These are phyloP conservation scores for Dactylis glomerata DNA, from an alignment of 176 grass and related monocot species.

Conservation along the genomic window DNA sequence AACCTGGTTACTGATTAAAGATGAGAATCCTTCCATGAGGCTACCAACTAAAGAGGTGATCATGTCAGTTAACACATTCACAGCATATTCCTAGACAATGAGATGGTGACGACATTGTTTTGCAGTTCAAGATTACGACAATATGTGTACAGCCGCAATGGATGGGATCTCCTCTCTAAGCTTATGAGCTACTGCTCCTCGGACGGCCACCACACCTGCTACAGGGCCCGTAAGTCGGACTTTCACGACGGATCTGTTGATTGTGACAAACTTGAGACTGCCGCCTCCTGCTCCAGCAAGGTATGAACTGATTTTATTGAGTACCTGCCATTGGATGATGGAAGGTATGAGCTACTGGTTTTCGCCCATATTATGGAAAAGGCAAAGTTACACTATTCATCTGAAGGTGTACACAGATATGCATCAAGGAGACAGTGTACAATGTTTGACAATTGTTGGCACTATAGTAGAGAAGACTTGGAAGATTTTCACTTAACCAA, in stretches of 20 bases:
- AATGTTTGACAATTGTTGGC: background rate
- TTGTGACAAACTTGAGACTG: slow-evolving; percentile 49
- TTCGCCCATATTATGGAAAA: background rate
- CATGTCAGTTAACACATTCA: slow-evolving; percentile 4
- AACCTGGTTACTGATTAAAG: slow-evolving; percentile 11
- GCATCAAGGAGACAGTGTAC: background rate
- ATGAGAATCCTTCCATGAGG: background rate
- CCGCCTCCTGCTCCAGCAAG: slow-evolving; percentile 72
- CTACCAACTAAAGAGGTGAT: background rate
- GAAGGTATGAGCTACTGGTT: background rate
- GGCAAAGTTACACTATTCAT: background rate
- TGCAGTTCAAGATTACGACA: slow-evolving; percentile 28
- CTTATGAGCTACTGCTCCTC: slow-evolving; percentile 65
- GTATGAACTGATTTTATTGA: slow-evolving; percentile 77
- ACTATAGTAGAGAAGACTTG: background rate
- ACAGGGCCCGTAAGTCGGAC: slow-evolving; percentile 60
- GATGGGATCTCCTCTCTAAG: slow-evolving; percentile 81
- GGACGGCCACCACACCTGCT: slow-evolving; percentile 68
- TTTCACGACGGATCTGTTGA: slow-evolving; percentile 52
- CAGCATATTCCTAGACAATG: background rate
- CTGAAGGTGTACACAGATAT: background rate
- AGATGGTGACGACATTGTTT: background rate
- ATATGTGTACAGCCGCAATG: slow-evolving; percentile 57
- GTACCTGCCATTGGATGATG: slow-evolving; percentile 40
- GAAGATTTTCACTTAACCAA: background rate